Conservation (phyloP, 306 rosid genomes). For the Sphenostylis stenocarpa region DNA sequence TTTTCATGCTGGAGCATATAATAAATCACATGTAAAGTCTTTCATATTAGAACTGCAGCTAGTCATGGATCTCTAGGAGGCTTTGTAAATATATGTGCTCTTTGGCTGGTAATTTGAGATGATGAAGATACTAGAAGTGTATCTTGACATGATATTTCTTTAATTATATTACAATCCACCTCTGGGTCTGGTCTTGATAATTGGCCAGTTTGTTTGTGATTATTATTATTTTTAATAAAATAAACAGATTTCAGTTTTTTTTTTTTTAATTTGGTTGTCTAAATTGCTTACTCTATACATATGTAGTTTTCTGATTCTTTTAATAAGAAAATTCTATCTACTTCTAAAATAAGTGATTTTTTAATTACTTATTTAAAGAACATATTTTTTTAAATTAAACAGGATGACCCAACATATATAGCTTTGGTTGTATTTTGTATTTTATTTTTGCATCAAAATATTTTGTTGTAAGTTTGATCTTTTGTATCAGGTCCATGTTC, state of each 20-base stretch:
- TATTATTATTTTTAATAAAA: too few relatives aligned
- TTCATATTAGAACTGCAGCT: background rate
- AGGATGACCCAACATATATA: too few relatives aligned
- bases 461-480: constrained; percentile 11
- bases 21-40: background rate
- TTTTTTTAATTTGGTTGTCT: too few relatives aligned
- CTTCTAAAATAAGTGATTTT: too few relatives aligned
- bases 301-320: too few relatives aligned
- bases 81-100: background rate
- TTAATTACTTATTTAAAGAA: too few relatives aligned
- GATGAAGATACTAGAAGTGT: background rate
- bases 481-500: background rate
- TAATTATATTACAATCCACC: background rate
- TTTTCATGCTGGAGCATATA: background rate
- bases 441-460: background rate
- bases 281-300: too few relatives aligned
- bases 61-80: background rate
- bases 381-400: too few relatives aligned
- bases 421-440: background rate
- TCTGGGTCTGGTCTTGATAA: background rate
- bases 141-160: background rate
- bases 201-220: background rate
- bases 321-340: too few relatives aligned
- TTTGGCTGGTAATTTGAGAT: constrained; percentile 2
- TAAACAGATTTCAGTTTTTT: too few relatives aligned